Percentiles rank a stretch among this genome's conserved stretches.
These are phyloP conservation scores for Yamagishiella unicocca DNA, from an alignment of 139 green algal species.

Conservation along the genomic window DNA sequence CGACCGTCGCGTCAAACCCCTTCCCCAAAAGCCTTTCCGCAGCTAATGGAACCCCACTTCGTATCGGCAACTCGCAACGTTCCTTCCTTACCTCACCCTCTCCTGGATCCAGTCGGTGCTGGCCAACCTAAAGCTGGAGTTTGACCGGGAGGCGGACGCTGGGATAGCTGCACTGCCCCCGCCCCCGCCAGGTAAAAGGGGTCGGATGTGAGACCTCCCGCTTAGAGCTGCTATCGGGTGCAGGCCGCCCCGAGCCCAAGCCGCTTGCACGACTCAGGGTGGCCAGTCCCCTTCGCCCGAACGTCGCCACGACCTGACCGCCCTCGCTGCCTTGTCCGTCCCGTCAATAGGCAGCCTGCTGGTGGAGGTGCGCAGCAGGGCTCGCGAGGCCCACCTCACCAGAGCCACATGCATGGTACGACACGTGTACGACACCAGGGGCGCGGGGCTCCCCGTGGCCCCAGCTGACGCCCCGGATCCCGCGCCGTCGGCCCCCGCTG, in stretches of 20 bases:
- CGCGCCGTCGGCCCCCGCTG: neutral
- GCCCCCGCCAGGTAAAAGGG: conserved; percentile 1
- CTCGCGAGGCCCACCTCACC: conserved; percentile 20
- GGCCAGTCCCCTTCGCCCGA: too few relatives aligned
- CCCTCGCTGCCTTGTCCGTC: too few relatives aligned
- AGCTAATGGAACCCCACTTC: too few relatives aligned
- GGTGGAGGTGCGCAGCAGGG: conserved; percentile 10
- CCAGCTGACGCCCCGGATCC: neutral
- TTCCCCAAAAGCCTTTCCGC: too few relatives aligned
- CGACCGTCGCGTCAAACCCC: too few relatives aligned
- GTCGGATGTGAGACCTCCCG: too few relatives aligned
- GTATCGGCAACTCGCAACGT: neutral
- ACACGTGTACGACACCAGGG: neutral
- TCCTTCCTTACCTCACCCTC: neutral
- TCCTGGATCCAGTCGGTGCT: conserved; percentile 15
- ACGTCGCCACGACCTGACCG: too few relatives aligned
- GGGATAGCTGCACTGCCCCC: neutral
- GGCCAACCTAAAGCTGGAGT: neutral
- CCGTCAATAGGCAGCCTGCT: neutral
- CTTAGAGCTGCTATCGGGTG: too few relatives aligned
- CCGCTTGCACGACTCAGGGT: too few relatives aligned
- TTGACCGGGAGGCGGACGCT: neutral
- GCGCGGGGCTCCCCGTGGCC: neutral
- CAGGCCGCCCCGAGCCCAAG: too few relatives aligned
- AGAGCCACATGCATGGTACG: neutral